A percentile compares a stretch with the other conserved stretches of the same genome.
These are phyloP conservation scores for Amesomyces nigricolor DNA, from an alignment of 2,329 filamentous ascomycete genomes.

Conservation along the genomic window DNA sequence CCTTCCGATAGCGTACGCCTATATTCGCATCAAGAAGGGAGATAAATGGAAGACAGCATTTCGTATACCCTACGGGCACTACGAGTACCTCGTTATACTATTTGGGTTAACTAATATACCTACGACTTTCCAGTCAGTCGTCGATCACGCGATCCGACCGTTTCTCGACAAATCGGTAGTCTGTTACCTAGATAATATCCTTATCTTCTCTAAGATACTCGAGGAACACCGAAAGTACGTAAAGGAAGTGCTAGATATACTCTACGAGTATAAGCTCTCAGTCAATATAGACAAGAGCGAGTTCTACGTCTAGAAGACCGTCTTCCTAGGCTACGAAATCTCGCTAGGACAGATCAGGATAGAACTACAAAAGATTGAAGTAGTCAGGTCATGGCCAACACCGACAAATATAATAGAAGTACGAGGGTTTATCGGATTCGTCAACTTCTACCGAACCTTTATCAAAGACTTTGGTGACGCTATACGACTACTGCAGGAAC, in stretches of 20 bases:
- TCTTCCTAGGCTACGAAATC: conserved; percentile 2
- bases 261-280: neutral
- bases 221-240: conserved; percentile 11
- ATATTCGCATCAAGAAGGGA: conserved; percentile 2
- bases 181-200: conserved; percentile 19
- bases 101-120: conserved; percentile 28
- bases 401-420: conserved; percentile 19
- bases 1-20: neutral
- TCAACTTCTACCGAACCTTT: too few species aligned
- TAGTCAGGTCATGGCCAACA: neutral
- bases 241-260: neutral
- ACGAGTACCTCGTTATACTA: conserved; percentile 30
- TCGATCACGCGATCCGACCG: neutral
- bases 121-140: conserved; percentile 7
- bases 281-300: conserved; percentile 5
- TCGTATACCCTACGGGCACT: conserved; percentile 25
- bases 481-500: too few species aligned
- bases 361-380: neutral
- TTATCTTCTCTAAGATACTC: conserved; percentile 12
- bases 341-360: neutral
- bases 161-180: conserved; percentile 10
- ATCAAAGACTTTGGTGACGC: too few species aligned
- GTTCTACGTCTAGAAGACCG: neutral
- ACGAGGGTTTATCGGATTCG: conserved; percentile 28
- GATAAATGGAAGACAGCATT: conserved; percentile 21